Evolutionary conservation across 495 filamentous ascomycete species (phyloP).

Genomic region (Tuber magnatum): DNA sequence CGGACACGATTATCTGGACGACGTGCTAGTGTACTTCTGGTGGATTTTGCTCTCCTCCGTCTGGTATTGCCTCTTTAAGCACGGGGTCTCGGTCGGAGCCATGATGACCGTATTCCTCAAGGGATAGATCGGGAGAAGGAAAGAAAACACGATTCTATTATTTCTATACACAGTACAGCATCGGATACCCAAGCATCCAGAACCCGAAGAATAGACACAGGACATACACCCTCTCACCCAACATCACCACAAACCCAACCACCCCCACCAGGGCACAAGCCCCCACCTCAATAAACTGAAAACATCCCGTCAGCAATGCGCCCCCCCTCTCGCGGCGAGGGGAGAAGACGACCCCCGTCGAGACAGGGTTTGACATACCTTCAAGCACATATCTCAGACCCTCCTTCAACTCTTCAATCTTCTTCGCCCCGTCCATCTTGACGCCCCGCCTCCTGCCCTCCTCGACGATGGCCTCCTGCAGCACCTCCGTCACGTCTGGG

Average conservation of each 20-base stretch:
- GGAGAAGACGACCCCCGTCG: background rate
- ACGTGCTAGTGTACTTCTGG: too few species aligned
- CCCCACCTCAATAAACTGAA: constrained; percentile 20
- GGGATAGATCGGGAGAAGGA: background rate
- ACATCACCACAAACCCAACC: constrained; percentile 1
- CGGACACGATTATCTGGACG: background rate
- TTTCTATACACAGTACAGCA: background rate
- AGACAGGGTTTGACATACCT: constrained; percentile 42
- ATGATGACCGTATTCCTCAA: background rate
- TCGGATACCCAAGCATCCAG: background rate
- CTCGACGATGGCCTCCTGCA: constrained; percentile 83
- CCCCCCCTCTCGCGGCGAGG: background rate
- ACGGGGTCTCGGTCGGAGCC: background rate
- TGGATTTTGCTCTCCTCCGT: background rate
- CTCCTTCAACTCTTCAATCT: constrained; percentile 96
- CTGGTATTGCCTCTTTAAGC: background rate
- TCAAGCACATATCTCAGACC: constrained; percentile 88
- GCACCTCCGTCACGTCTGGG: constrained; percentile 89
- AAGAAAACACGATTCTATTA: background rate
- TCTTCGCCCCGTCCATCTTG: constrained; percentile 82
- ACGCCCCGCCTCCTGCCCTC: constrained; percentile 62
- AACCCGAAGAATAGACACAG: background rate
- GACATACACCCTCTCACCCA: background rate
- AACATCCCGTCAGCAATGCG: constrained; percentile 10
- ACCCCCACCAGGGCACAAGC: background rate